These are phyloP conservation scores for Apiotrichum sp. DNA, from an alignment of 1,284 basidiomycete species.

Conservation along the genomic window DNA sequence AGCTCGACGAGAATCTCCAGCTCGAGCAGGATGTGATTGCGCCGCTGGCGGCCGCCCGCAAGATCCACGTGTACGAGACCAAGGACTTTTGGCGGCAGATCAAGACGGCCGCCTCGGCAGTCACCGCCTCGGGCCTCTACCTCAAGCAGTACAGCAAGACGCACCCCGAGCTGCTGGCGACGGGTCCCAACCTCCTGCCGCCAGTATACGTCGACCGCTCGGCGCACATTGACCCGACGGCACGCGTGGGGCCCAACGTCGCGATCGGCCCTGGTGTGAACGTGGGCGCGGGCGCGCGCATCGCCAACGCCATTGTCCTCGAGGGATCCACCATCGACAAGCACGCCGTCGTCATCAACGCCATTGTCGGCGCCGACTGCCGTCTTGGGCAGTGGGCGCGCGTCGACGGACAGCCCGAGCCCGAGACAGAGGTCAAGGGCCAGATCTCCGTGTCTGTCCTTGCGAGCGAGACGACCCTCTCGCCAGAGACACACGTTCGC, in stretches of 20 bases:
- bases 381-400: constrained; percentile 50
- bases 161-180: constrained; percentile 32
- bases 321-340: constrained; percentile 48
- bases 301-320: constrained; percentile 51
- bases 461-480: constrained; percentile 48
- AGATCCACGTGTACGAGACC: constrained; percentile 52
- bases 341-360: constrained; percentile 49
- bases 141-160: constrained; percentile 37
- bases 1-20: constrained; percentile 50
- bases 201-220: constrained; percentile 50
- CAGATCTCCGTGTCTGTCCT: constrained; percentile 49
- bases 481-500: constrained; percentile 44
- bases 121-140: constrained; percentile 51
- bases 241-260: constrained; percentile 52
- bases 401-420: constrained; percentile 49
- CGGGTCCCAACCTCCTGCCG: constrained; percentile 42
- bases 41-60: constrained; percentile 48
- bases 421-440: constrained; percentile 42
- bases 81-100: constrained; percentile 52
- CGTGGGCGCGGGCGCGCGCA: constrained; percentile 48
- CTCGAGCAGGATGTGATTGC: constrained; percentile 53
- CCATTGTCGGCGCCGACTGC: constrained; percentile 47
- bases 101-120: constrained; percentile 52
- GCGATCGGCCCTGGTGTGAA: constrained; percentile 47
- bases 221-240: constrained; percentile 46